Percentiles rank a stretch among this genome's conserved stretches.
Conservation (phyloP, 176 grass and related monocot genomes). For the Areca catechu region DNA sequence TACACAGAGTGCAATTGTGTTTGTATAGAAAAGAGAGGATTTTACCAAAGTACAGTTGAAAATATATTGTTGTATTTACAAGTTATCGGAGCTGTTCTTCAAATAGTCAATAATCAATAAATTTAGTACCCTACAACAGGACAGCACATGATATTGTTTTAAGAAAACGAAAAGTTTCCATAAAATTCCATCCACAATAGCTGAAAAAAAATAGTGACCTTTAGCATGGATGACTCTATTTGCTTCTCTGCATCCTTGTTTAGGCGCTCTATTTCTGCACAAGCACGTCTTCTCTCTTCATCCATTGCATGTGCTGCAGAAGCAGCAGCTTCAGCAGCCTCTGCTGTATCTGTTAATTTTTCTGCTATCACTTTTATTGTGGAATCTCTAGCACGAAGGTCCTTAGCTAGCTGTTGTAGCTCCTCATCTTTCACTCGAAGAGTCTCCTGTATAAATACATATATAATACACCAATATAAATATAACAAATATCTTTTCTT, state of each 20-base stretch:
- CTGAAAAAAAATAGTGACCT: constrained; percentile 30
- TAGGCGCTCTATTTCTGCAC: constrained; percentile 52
- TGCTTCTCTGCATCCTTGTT: constrained; percentile 58
- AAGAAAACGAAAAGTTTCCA: too few relatives aligned
- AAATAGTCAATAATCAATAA: too few relatives aligned
- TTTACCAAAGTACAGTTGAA: too few relatives aligned
- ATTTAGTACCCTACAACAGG: too few relatives aligned
- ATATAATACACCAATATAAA: neutral
- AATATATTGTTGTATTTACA: too few relatives aligned
- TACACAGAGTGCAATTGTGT: too few relatives aligned
- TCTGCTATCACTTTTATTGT: constrained; percentile 86
- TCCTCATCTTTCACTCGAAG: constrained; percentile 97
- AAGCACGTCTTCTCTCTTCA: constrained; percentile 59
- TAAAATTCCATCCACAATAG: too few relatives aligned
- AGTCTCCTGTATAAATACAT: constrained; percentile 54
- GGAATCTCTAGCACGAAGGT: constrained; percentile 65
- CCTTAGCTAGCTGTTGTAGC: constrained; percentile 81
- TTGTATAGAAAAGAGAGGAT: too few relatives aligned
- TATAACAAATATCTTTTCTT: too few relatives aligned
- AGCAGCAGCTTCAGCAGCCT: constrained; percentile 74
- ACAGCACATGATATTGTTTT: too few relatives aligned
- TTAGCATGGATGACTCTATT: constrained; percentile 52
- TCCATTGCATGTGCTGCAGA: constrained; percentile 73
- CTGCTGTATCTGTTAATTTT: constrained; percentile 81
- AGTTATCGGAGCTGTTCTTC: too few relatives aligned